Percentiles rank a stretch among this genome's conserved stretches.
phyloP scores from a whole-genome alignment of 305 asterid genomes.

The Petunia hybrid region DNA sequence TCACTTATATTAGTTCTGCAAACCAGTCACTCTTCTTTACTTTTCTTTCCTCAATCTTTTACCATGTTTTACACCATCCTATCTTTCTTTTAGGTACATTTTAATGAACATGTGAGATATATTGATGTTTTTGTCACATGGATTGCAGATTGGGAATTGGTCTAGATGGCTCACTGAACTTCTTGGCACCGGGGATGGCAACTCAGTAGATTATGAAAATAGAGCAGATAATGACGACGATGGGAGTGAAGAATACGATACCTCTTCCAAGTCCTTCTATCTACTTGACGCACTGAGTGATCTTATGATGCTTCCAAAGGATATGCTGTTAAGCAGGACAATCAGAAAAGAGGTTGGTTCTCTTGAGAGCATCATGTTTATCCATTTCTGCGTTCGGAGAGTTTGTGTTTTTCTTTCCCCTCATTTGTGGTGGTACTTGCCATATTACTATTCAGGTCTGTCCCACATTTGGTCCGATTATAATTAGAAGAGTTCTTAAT shows the following conservation, averaged over 20 bases:
- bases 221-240: slow-evolving; percentile 3
- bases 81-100: not conserved
- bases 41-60: not conserved
- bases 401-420: not conserved
- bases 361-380: not conserved
- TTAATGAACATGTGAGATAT: not conserved
- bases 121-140: slow-evolving; percentile 22
- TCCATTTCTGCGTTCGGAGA: not conserved
- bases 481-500: slow-evolving; percentile 72
- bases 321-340: slow-evolving; percentile 73
- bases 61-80: not conserved
- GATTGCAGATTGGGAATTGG: slow-evolving; percentile 82
- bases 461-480: slow-evolving; percentile 68
- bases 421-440: not conserved
- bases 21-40: not conserved
- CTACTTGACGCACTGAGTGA: slow-evolving; percentile 84
- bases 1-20: not conserved
- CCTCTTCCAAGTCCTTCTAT: slow-evolving; percentile 70
- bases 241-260: slow-evolving; percentile 60
- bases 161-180: slow-evolving; percentile 84
- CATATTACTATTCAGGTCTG: slow-evolving; percentile 61
- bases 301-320: slow-evolving; percentile 92
- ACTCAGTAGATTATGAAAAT: slow-evolving; percentile 3
- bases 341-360: slow-evolving; percentile 76
- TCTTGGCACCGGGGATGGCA: slow-evolving; percentile 56